Conservation (phyloP, 768 basidiomycete species). For the Pisolithus albus region DNA sequence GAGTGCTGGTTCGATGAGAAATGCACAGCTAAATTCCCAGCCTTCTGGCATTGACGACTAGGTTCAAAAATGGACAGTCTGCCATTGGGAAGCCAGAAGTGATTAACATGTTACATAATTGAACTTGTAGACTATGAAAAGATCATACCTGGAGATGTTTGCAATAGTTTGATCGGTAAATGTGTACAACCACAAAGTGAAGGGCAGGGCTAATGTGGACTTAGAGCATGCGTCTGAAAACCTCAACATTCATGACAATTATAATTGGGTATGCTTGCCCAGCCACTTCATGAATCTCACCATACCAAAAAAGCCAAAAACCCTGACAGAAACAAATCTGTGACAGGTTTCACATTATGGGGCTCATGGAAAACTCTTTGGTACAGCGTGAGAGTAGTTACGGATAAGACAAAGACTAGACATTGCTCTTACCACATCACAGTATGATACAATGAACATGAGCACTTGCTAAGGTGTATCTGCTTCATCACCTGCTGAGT, state of each 20-base stretch:
- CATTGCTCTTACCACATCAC: too few relatives aligned
- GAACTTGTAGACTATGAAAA: not conserved
- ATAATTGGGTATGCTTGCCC: not conserved
- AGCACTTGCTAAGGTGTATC: too few relatives aligned
- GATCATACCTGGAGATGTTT: too few relatives aligned
- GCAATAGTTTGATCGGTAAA: not conserved
- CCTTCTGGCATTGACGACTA: not conserved
- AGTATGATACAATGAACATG: too few relatives aligned
- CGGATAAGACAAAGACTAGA: too few relatives aligned
- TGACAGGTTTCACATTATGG: too few relatives aligned
- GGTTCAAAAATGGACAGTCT: not conserved
- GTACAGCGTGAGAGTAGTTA: not conserved
- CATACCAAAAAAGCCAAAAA: too few relatives aligned
- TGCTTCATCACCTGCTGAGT: too few relatives aligned
- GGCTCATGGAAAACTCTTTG: not conserved
- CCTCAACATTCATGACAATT: slow-evolving; percentile 2
- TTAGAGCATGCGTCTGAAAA: not conserved
- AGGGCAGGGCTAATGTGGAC: not conserved
- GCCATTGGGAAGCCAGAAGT: not conserved
- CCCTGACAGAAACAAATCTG: not conserved
- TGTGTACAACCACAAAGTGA: not conserved
- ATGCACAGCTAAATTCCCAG: not conserved
- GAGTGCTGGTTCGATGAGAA: too few relatives aligned
- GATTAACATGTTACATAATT: not conserved
- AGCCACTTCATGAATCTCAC: not conserved